A percentile compares a stretch with the other conserved stretches of the same genome.
Conservation (phyloP, 176 grass and related monocot genomes). For the Carex kokanica region DNA sequence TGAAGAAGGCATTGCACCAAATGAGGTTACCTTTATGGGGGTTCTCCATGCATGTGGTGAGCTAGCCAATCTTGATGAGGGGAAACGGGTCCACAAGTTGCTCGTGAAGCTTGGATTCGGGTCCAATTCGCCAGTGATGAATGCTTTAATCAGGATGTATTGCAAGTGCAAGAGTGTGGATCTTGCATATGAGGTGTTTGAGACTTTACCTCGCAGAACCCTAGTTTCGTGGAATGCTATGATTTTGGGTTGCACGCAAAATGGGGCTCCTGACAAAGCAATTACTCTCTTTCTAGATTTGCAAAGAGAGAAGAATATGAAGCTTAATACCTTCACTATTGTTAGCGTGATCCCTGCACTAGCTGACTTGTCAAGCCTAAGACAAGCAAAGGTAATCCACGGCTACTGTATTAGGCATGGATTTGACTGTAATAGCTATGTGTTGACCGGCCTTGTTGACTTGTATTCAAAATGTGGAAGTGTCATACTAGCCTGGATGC, state of each 20-base stretch:
- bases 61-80: constrained; percentile 26
- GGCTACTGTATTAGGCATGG: constrained; percentile 38
- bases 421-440: constrained; percentile 36
- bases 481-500: constrained; percentile 53
- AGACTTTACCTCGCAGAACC: constrained; percentile 49
- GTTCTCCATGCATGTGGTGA: constrained; percentile 39
- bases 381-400: constrained; percentile 60
- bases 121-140: constrained; percentile 47
- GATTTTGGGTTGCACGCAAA: constrained; percentile 50
- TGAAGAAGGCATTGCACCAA: constrained; percentile 25
- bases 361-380: constrained; percentile 43
- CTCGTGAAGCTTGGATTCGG: background rate
- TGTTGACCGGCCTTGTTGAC: constrained; percentile 53
- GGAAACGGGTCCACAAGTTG: constrained; percentile 39
- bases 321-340: constrained; percentile 53
- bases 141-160: constrained; percentile 74
- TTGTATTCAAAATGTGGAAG: constrained; percentile 85
- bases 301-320: constrained; percentile 21
- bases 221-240: constrained; percentile 71
- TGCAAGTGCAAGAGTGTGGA: constrained; percentile 38
- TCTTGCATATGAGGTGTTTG: constrained; percentile 38
- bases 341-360: constrained; percentile 53
- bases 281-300: constrained; percentile 62
- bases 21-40: constrained; percentile 60
- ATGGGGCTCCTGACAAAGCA: constrained; percentile 37